Conservation (phyloP, 805 yeast species). For the Ogataea naganishii region DNA sequence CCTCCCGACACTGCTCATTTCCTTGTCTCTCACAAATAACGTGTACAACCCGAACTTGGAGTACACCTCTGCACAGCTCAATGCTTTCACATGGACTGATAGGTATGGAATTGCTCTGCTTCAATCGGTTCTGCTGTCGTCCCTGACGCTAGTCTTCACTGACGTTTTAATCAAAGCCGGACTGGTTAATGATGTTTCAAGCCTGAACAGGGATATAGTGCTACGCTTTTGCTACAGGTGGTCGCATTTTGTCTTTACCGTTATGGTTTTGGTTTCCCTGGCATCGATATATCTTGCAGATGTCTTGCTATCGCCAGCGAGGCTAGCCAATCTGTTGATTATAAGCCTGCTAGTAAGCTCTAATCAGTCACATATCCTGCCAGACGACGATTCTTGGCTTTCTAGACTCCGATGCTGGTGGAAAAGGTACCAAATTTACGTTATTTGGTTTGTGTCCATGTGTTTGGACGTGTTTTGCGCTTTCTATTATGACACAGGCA, state of each 20-base stretch:
- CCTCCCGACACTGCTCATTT: conserved; percentile 23
- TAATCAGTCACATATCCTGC: too few species aligned
- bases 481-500: too few species aligned
- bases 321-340: conserved; percentile 16
- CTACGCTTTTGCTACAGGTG: background rate
- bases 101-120: conserved; percentile 5
- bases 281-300: conserved; percentile 11
- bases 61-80: background rate
- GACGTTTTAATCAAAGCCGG: conserved; percentile 2
- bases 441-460: conserved; percentile 9
- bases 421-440: conserved; percentile 10
- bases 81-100: conserved; percentile 1
- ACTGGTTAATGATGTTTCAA: conserved; percentile 1
- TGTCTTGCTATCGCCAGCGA: conserved; percentile 17
- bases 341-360: conserved; percentile 12
- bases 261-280: conserved; percentile 1
- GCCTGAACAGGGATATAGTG: background rate
- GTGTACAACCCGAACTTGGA: conserved; percentile 3
- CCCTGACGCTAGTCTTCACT: conserved; percentile 9
- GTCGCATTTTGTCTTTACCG: conserved; percentile 1
- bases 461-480: too few species aligned
- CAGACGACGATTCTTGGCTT: too few species aligned
- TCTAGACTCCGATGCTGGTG: too few species aligned
- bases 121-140: conserved; percentile 17
- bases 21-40: conserved; percentile 17